Evolutionary conservation across 1,139 yeast genomes (phyloP), one percentile per base, ranked within the genome.

Genomic region (Sugiyamaella japonica): DNA sequence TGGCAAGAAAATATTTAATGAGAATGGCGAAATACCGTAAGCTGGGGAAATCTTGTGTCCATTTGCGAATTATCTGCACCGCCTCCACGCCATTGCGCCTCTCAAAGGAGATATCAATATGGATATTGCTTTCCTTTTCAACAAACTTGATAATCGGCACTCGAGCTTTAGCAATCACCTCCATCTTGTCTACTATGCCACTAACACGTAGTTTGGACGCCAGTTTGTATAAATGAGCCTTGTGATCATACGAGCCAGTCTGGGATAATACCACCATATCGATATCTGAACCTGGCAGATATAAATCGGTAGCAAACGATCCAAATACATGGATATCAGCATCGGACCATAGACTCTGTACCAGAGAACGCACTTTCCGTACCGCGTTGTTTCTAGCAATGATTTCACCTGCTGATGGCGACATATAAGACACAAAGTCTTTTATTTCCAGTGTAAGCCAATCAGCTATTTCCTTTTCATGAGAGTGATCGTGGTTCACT

Each of bases 101-200:
- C 69, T 93, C 98, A 69, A 95, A 93, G 1, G 98, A 91, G 7
- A 95, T 79, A 72, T 95, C 99, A 38, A 95, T 84, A 61, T 89
- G 91, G 41, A 91, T 82, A 25, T 80, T 79, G 2, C 93, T 82
- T 13, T 69, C 66, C 0, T 85, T 83, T 62, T 93, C 99, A 9
- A 86, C 85, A 70, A 91, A 89, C 70, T 95, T 95, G 68, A 95
- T 88, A 62, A 95, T 93, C 0, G 99, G 99, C 8, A 95, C 99
- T 60, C 93, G 84, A 1, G 99, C 96, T 60, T 84, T 85, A 1
- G 97, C 90, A 54, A 95, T 86, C 7, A 93, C 96, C 66, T 89
- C 95, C 34, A 91, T 86, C 50, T 83, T 81, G 46, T 78, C 77
- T 3, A 95, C 96, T 38, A 89, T 71, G 8, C 79, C 79, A 53